Evolutionary conservation across 2,329 filamentous ascomycete species (phyloP), one percentile per base, ranked within the genome.

Genomic region (Fusarium sp.): DNA sequence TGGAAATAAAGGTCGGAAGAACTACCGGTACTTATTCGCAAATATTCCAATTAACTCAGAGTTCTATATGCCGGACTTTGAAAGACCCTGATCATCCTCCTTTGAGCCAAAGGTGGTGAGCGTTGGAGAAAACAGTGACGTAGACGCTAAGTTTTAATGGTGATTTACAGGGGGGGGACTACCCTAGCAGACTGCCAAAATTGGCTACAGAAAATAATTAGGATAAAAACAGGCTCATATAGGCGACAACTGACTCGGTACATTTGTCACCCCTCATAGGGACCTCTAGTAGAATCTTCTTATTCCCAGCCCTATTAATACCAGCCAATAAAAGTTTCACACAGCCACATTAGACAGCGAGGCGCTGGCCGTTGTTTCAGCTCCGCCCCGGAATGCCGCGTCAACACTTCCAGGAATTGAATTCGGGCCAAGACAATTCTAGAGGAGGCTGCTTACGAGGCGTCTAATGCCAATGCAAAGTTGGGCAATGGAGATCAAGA

Each of bases 341-440:
- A 65, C 67, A 75, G 72, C 72, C 72, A 75, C 72, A 72, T 65
- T 61, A 41, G 18, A 64, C 38, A 67, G 61, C 47, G 64, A 71
- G 70, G 72, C 70, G 65, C 62, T 66, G 73, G 70, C 64, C 69
- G 65, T 63, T 68, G 73, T 75, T 67, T 74, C 73, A 73, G 72
- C 73, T 73, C 61, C 73, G 72, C 73, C 73, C 65, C 73, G 46
- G 46, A 72, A 58, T 74, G 72, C 72, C 72, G 72, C 72, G 72
- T 74, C 71, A 74, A 74, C 72, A 69, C 66, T 40, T 38, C 60
- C 50, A 53, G 61, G 62, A 65, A 65, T 65, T 65, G 62, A 57
- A 62, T 62, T 65, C 38, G 49, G 64, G 63, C 68, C 67, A 71
- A 67, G 66, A 65, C 47, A 58, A 50, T 55, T 28, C 18, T 13